Base-by-base conservation (phyloP, 2,329 filamentous ascomycete genomes). In the Botrytis sinoallii region DNA sequence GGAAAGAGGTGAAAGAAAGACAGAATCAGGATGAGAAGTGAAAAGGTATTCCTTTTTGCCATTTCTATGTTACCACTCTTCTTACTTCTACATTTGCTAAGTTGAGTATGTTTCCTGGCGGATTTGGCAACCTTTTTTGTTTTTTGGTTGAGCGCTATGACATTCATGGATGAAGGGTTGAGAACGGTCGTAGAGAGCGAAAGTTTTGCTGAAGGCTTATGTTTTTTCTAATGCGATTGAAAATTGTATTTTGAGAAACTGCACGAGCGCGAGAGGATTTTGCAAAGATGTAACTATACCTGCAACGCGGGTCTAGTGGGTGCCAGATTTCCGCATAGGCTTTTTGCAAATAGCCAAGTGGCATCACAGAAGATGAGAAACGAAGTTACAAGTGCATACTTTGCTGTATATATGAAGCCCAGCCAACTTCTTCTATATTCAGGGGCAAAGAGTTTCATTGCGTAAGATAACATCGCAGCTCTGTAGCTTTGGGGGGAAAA, bases 191-290 rank as follows among this genome's bases (percentile, higher is more conserved):
- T 5, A 35, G 57, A 22, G 1, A 60, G 8, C 16, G 18, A 2
- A 2, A 25, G 1, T 2, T 35, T 35, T 32, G 16, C 12, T 12
- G 7, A 22, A 48, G 20, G 20, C 20, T 2, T 22, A 3, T 22
- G 0, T 9, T 10, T 48, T 32, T 22, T 22, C 8, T 35, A 9
- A 22, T 35, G 29, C 18, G 7, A 18, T 46, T 46, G 42, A 8
- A 44, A 44, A 18, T 44, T 20, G 20, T 44, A 2, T 35, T 9
- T 16, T 8, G 44, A 22, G 57, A 1, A 35, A 10, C 0, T 35
- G 1, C 9, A 5, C 32, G 4, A 35, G 16, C 6, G 0, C 1
- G 1, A 0, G 32, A 3, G 7, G 0, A 1, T 32, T 8, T 3
- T 20, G 5, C 55, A 2, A 20, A 20, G 16, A 32, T 29, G 1